phyloP scores from a whole-genome alignment of 768 basidiomycete genomes.

The Trametes sanguinea region DNA sequence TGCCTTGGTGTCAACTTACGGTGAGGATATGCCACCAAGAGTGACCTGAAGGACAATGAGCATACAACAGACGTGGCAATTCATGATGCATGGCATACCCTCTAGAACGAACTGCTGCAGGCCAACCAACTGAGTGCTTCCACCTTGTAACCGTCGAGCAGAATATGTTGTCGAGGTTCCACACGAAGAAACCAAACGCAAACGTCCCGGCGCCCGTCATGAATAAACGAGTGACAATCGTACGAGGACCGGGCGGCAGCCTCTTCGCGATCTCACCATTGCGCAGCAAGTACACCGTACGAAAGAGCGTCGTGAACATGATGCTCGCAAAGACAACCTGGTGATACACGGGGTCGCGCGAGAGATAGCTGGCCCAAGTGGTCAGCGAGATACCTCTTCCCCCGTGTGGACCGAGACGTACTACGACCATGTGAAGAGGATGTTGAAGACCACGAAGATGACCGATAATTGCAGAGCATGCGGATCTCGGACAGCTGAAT shows the following conservation, averaged over 20 bases:
- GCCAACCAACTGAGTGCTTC: constrained; percentile 64
- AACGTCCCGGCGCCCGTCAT: constrained; percentile 57
- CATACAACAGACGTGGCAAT: background rate
- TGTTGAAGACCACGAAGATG: constrained; percentile 49
- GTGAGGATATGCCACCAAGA: constrained; percentile 78
- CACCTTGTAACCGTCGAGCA: constrained; percentile 58
- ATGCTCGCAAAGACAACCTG: constrained; percentile 70
- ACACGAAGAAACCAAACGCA: constrained; percentile 65
- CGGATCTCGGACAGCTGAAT: constrained; percentile 43
- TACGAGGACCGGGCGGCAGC: constrained; percentile 47
- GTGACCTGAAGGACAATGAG: constrained; percentile 46
- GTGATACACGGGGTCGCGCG: constrained; percentile 80
- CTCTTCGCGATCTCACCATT: constrained; percentile 41
- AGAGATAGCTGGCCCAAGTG: constrained; percentile 47
- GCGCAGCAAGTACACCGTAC: constrained; percentile 55
- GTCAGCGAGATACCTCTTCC: background rate
- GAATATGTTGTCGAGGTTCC: constrained; percentile 83
- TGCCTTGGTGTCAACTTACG: constrained; percentile 36
- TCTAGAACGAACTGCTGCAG: constrained; percentile 66
- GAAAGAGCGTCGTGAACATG: constrained; percentile 48
- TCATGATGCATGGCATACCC: constrained; percentile 38
- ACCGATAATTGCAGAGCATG: constrained; percentile 42
- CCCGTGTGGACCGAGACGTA: constrained; percentile 40
- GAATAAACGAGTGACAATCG: constrained; percentile 48
- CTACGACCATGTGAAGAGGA: constrained; percentile 74